phyloP scores from a whole-genome alignment of 1,284 basidiomycete species.

The Cryptococcus sp. region DNA sequence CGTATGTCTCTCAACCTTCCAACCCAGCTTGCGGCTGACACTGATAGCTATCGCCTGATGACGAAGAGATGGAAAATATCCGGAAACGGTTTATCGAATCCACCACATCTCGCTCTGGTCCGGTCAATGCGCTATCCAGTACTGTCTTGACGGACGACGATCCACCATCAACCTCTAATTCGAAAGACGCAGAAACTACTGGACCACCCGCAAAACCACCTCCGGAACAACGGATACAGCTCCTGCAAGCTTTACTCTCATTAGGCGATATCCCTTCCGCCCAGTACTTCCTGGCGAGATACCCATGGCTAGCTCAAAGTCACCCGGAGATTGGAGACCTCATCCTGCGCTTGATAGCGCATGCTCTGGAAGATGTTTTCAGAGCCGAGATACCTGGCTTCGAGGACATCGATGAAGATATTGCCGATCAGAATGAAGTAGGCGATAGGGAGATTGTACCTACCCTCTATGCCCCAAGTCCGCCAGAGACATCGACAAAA shows the following conservation, averaged over 20 bases:
- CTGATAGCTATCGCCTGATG: constrained; percentile 65
- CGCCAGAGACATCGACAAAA: constrained; percentile 63
- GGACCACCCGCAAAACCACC: constrained; percentile 33
- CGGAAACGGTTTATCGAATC: constrained; percentile 64
- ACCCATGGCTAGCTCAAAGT: constrained; percentile 79
- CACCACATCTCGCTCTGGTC: constrained; percentile 60
- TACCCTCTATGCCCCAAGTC: constrained; percentile 67
- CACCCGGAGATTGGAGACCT: constrained; percentile 80
- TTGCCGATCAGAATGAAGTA: constrained; percentile 7
- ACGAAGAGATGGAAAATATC: constrained; percentile 67
- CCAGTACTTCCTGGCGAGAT: constrained; percentile 71
- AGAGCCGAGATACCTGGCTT: constrained; percentile 43
- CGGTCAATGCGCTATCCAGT: constrained; percentile 76
- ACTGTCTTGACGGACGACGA: constrained; percentile 75
- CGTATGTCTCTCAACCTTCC: constrained; percentile 18
- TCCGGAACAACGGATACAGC: constrained; percentile 75
- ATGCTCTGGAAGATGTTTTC: constrained; percentile 67
- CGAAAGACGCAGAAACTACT: constrained; percentile 43
- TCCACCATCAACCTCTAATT: constrained; percentile 13
- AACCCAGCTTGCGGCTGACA: constrained; percentile 1
- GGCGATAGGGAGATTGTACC: constrained; percentile 17
- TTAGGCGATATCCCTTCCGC: constrained; percentile 77
- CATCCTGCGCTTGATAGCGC: constrained; percentile 66
- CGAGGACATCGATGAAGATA: constrained; percentile 19
- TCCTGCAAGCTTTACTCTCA: constrained; percentile 75